Percentiles rank a stretch among this genome's conserved stretches.
phyloP scores from a whole-genome alignment of 2,329 filamentous ascomycete species.

The Colletotrichum tamarilloi region DNA sequence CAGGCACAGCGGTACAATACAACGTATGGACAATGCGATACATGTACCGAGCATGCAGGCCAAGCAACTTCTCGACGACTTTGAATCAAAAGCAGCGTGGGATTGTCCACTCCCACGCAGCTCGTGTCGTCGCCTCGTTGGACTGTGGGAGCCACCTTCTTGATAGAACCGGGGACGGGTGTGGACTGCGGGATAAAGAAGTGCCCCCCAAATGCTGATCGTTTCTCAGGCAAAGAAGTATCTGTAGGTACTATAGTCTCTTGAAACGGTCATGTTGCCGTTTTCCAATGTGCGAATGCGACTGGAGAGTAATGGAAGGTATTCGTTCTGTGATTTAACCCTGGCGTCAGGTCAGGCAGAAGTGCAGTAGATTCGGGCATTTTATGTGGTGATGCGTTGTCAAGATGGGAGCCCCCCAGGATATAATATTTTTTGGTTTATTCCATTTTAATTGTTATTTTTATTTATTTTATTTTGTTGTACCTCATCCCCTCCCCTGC shows the following conservation, averaged over 20 bases:
- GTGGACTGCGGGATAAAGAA: slow-evolving; percentile 15
- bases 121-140: slow-evolving; percentile 34
- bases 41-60: background rate
- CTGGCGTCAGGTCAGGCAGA: slow-evolving; percentile 55
- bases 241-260: background rate
- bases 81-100: slow-evolving; percentile 26
- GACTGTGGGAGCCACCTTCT: slow-evolving; percentile 14
- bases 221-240: background rate
- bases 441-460: slow-evolving; percentile 14
- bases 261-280: slow-evolving; percentile 10
- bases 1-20: slow-evolving; percentile 8
- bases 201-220: slow-evolving; percentile 21
- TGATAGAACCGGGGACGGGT: slow-evolving; percentile 5
- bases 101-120: slow-evolving; percentile 25
- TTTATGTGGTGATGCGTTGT: slow-evolving; percentile 63
- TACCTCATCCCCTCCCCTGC: background rate
- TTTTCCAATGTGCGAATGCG: slow-evolving; percentile 4
- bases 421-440: background rate
- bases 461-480: slow-evolving; percentile 30
- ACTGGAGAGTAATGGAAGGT: background rate
- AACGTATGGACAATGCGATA: background rate
- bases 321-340: slow-evolving; percentile 16
- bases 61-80: background rate
- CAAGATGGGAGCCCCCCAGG: slow-evolving; percentile 45
- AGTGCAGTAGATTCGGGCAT: slow-evolving; percentile 57